Evolutionary conservation across 768 basidiomycete genomes (phyloP).

Genomic region (Lentinula guzmanii): DNA sequence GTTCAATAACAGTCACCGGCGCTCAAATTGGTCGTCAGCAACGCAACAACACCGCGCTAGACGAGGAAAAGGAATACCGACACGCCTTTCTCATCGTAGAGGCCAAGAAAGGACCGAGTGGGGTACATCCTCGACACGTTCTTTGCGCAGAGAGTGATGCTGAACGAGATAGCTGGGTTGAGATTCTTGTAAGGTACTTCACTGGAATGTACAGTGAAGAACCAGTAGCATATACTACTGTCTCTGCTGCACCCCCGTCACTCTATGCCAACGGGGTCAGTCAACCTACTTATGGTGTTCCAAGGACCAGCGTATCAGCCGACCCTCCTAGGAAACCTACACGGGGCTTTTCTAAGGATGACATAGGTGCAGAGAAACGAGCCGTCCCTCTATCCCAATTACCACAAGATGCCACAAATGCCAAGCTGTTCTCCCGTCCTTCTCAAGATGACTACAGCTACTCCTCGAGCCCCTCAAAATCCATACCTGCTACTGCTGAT

Average conservation of each 20-base stretch:
- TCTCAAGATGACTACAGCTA: constrained; percentile 29
- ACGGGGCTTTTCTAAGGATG: constrained; percentile 51
- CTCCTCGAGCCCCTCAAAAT: constrained; percentile 51
- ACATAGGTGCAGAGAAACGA: constrained; percentile 45
- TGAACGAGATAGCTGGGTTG: constrained; percentile 93
- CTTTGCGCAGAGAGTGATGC: constrained; percentile 94
- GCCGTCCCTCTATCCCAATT: constrained; percentile 55
- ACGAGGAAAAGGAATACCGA: constrained; percentile 90
- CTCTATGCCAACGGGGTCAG: constrained; percentile 19
- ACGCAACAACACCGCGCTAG: constrained; percentile 46
- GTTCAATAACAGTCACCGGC: constrained; percentile 84
- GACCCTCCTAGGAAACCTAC: constrained; percentile 27
- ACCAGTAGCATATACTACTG: constrained; percentile 34
- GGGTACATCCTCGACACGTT: constrained; percentile 77
- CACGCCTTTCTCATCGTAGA: constrained; percentile 98
- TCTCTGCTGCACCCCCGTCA: constrained; percentile 15
- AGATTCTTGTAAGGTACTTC: constrained; percentile 85
- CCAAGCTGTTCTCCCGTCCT: constrained; percentile 53
- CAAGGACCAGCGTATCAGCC: constrained; percentile 49
- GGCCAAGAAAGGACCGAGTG: constrained; percentile 65
- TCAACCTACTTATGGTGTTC: constrained; percentile 27
- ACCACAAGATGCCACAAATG: constrained; percentile 45
- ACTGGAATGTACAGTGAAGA: constrained; percentile 78
- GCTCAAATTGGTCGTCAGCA: constrained; percentile 97
- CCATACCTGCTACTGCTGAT: constrained; percentile 38